Evolutionary conservation across 176 grass and related monocot genomes (phyloP), one percentile per base, ranked within the genome.

Genomic region (Oryza nivara): DNA sequence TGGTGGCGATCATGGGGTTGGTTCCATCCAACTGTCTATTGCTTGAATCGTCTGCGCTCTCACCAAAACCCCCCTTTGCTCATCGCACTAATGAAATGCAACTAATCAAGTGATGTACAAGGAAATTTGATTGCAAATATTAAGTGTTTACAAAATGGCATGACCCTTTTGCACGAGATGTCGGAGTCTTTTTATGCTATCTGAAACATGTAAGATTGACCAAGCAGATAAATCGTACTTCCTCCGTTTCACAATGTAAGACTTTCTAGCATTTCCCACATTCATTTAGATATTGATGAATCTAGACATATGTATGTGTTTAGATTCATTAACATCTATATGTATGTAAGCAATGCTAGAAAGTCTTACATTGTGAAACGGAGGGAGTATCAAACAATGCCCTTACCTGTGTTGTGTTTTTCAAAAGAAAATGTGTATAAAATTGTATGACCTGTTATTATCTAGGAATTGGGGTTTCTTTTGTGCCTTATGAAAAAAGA

Each of bases 31-130:
- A 75, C 28, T 32, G 34, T 22, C 32, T 67, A 23, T 86, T 28
- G 4, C 40, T 65, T 51, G 32, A 52, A 80, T 82, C 19, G 20
- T 80, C 17, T 52, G 22, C 71, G 79, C 83, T 73, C 54, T 65
- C 44, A 32, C n/a, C 26, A 64, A 66, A 82, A 35, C n/a, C 52
- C 76, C 40, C 15, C 1, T 60, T 40, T 69, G 68, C 44, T 36
- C 35, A 36, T 36, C 4, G 35, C 35, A 36, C 35, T 36, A 36
- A 36, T 36, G 35, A 36, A 36, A 36, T 0, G 4, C 4, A 5
- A 36, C 35, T 36, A 36, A 36, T 0, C 35, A 36, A 36, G 35
- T 36, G 35, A 36, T 36, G 34, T 35, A 35, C 4, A 36, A 5
- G 35, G 35, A 36, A 36, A 36, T 36, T 36, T 8, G 56, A 61